Base-by-base conservation (phyloP, 352 stramenopile genomes). In the Plasmopara halstedii region DNA sequence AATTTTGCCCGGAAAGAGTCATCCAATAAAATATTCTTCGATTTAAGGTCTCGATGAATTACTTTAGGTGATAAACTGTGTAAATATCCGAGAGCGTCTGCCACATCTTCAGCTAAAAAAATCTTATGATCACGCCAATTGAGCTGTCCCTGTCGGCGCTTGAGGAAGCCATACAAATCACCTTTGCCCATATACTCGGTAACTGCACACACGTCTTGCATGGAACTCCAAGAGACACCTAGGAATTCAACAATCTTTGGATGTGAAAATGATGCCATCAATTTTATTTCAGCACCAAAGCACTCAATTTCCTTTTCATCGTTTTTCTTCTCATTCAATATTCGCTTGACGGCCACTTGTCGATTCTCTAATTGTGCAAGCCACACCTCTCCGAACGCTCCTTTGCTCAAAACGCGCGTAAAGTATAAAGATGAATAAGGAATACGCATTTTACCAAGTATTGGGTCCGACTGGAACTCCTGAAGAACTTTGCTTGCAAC, bases 331-430 rank as follows among this genome's bases (percentile, higher is more conserved):
- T 92, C 81, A 31, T 75, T 77, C 40, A 90, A 29, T 22, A 92
- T 87, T 4, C 80, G 67, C 65, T 92, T 92, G 15, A 90, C 78
- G 0, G 81, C 81, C 46, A 92, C 81, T 52, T 88, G 75, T 23
- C 51, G 60, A 53, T 84, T 85, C 54, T 88, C 76, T 15, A 90
- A 46, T 46, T 90, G 81, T 2, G 73, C 81, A 1, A 92, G 72
- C 81, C 81, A 92, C 40, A 92, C 81, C 34, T 92, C 81, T 3
- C 81, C 81, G 32, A 89, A 92, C n/a, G 81, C 81, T n/a, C 81
- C 81, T 43, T 85, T 90, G 19, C 71, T 83, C 50, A 92, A 53
- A 26, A 90, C 70, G n/a, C 81, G 78, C 35, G 78, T 89, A 49
- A 90, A 92, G 46, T 85, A 85, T 31, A 92, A 49, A 18, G 73